These are phyloP conservation scores for Pythium rishiriense DNA, from an alignment of 352 stramenopile species.

Conservation along the genomic window DNA sequence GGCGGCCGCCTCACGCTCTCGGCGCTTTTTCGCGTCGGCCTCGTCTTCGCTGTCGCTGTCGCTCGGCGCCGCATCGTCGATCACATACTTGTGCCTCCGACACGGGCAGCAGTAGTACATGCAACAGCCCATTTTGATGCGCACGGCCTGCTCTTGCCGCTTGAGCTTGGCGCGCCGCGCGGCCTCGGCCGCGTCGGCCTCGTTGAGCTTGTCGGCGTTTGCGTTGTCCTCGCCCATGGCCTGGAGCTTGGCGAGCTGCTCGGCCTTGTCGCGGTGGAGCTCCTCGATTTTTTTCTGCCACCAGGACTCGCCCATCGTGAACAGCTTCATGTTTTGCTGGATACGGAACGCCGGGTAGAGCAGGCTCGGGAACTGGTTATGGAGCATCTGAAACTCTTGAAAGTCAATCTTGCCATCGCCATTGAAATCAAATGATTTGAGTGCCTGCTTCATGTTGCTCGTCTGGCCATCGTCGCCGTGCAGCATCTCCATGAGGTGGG, in stretches of 20 bases:
- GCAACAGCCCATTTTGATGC: constrained; percentile 69
- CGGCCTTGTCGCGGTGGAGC: constrained; percentile 43
- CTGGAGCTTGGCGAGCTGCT: constrained; percentile 39
- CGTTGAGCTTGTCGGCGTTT: constrained; percentile 36
- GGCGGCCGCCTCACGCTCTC: constrained; percentile 24
- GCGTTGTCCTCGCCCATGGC: constrained; percentile 28
- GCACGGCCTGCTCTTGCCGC: constrained; percentile 53
- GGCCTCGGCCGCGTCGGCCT: constrained; percentile 18
- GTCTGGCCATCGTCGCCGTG: constrained; percentile 53
- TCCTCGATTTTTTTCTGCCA: constrained; percentile 65
- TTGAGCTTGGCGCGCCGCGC: constrained; percentile 38
- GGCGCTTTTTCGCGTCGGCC: constrained; percentile 35
- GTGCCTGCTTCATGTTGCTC: constrained; percentile 69
- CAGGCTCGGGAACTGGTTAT: constrained; percentile 62
- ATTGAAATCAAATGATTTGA: constrained; percentile 70
- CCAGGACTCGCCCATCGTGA: constrained; percentile 64
- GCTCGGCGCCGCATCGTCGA: constrained; percentile 41
- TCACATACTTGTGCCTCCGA: constrained; percentile 51
- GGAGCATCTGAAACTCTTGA: constrained; percentile 61
- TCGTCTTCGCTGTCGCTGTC: constrained; percentile 40
- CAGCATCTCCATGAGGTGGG: constrained; percentile 63
- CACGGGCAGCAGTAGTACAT: constrained; percentile 70
- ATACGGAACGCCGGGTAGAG: constrained; percentile 73
- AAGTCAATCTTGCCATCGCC: constrained; percentile 76
- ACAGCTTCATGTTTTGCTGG: constrained; percentile 72